Evolutionary conservation across 2,329 filamentous ascomycete genomes (phyloP).

Genomic region (Coniochaeta sp.): DNA sequence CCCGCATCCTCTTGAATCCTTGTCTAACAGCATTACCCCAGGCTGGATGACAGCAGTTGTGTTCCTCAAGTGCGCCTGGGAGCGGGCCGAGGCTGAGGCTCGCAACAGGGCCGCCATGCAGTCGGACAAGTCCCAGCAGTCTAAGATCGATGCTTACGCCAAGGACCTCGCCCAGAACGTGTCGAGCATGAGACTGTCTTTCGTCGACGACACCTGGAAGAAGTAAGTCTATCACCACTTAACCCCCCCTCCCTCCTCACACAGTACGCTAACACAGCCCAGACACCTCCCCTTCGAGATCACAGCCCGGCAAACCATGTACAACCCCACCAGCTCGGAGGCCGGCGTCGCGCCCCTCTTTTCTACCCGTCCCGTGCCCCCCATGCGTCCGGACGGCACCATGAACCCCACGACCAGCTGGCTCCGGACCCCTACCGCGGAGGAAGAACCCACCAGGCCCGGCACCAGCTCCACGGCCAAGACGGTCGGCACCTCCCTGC

Average conservation of each 20-base stretch:
- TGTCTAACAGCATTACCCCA: conserved; percentile 9
- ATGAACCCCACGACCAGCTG: neutral
- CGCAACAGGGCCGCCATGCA: neutral
- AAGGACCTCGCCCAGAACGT: neutral
- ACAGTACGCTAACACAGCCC: neutral
- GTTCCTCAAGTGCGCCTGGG: conserved; percentile 23
- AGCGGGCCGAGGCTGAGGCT: neutral
- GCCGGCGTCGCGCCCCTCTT: neutral
- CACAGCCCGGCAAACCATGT: no score
- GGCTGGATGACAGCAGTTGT: conserved; percentile 36
- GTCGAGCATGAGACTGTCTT: neutral
- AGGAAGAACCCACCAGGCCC: no score
- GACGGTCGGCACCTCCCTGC: no score
- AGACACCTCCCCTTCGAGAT: neutral
- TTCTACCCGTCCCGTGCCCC: neutral
- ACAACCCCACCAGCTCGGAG: no score
- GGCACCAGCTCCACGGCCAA: no score
- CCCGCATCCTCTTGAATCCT: neutral
- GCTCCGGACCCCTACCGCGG: no score
- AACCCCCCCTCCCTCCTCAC: neutral
- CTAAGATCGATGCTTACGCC: neutral
- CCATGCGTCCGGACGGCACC: neutral
- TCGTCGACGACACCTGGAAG: neutral
- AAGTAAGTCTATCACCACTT: neutral
- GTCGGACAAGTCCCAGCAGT: neutral